Evolutionary conservation across 2,329 filamentous ascomycete species (phyloP).

Genomic region (Phaeosphaeriaceae sp.): DNA sequence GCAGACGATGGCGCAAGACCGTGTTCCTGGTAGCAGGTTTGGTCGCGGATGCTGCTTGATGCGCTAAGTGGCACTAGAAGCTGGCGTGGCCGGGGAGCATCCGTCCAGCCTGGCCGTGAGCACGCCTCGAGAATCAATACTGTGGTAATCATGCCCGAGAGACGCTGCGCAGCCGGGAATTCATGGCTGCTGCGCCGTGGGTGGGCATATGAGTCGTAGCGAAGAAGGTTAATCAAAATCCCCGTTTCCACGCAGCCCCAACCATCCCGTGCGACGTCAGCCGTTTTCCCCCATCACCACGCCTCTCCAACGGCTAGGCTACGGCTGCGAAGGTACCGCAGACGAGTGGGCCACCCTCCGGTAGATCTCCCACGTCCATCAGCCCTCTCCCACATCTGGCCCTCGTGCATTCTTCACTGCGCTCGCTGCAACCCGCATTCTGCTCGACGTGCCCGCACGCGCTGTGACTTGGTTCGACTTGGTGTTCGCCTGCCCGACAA

Average conservation of each 20-base stretch:
- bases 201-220: neutral
- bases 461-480: neutral
- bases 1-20: neutral
- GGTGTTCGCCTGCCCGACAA: slow-evolving; percentile 1
- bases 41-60: neutral
- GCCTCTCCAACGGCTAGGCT: neutral
- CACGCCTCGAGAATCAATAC: neutral
- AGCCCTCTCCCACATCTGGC: neutral
- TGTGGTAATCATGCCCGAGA: neutral
- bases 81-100: neutral
- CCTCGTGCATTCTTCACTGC: neutral
- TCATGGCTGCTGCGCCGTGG: neutral
- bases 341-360: neutral
- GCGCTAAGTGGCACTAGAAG: neutral
- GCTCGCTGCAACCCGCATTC: neutral
- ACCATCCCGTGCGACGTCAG: slow-evolving; percentile 12
- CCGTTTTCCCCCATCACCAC: slow-evolving; percentile 5
- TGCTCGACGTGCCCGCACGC: neutral
- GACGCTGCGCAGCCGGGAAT: neutral
- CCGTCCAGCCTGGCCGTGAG: neutral
- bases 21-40: neutral
- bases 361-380: slow-evolving; percentile 1
- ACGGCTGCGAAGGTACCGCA: neutral
- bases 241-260: slow-evolving; percentile 2
- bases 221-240: slow-evolving; percentile 1